Evolutionary conservation across 2,329 filamentous ascomycete genomes (phyloP), one percentile per base, ranked within the genome.

Genomic region (Cladorrhinum sp.): DNA sequence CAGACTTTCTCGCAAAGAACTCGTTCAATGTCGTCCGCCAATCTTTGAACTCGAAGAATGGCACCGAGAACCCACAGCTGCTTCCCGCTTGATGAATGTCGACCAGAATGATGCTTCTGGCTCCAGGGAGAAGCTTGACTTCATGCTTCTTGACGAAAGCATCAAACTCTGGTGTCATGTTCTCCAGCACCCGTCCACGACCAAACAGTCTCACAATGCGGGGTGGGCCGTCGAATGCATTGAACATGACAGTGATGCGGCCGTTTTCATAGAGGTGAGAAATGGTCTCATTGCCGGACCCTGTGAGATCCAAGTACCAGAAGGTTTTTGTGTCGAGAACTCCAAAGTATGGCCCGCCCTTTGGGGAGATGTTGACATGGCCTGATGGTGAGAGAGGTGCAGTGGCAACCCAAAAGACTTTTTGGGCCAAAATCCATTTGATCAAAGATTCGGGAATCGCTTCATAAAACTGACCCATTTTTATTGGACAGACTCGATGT

Each of bases 301-400:
- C 90, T 1, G 87, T 91, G 62, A 86, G 83, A 70, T 93, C 90
- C 58, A 92, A 79, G 70, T 92, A 93, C 71, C 73, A 76, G 55
- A 77, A 76, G 1, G 69, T 74, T 3, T 65, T 62, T 59, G 73
- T 62, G 59, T 65, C 58, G 5, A 73, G 64, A 5, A 75, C 45
- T 4, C 75, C 74, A 41, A 76, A 76, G 54, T 68, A 70, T 27
- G 54, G 57, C 24, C 85, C 87, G 53, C 90, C 89, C 73, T 93
- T 92, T 53, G 90, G 88, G 0, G 89, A 92, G 58, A 92, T 76
- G 69, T 93, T 93, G 77, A 93, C 79, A 75, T 93, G 89, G 2
- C 74, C 75, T 1, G 77, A 74, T 20, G 84, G 86, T n/a, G 81
- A 79, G 24, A 85, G 80, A 0, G 89, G 88, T 0, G 90, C 88